Percentiles rank a stretch among this genome's conserved stretches.
Evolutionary conservation across 768 basidiomycete genomes (phyloP).

Genomic region (Pulveroboletus frians): DNA sequence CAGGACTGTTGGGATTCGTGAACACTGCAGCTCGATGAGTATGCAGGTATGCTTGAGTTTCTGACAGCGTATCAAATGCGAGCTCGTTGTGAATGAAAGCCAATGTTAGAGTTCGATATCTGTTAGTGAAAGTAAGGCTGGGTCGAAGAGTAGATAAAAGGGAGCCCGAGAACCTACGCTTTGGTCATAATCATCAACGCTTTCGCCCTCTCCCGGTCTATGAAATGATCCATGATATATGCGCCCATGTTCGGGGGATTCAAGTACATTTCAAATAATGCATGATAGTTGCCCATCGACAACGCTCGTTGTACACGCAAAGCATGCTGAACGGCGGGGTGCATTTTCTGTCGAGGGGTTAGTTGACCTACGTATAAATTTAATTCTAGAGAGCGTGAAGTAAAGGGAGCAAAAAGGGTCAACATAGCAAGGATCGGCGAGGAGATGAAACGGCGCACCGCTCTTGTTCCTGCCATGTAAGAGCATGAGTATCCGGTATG

Average conservation of each 20-base stretch:
- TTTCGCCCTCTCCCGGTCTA: constrained; percentile 81
- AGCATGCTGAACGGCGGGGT: constrained; percentile 80
- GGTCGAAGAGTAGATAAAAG: background rate
- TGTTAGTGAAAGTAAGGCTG: constrained; percentile 30
- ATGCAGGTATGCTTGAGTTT: constrained; percentile 63
- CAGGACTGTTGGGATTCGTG: constrained; percentile 56
- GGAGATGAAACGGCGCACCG: constrained; percentile 49
- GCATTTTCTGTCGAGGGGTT: constrained; percentile 83
- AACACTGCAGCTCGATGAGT: constrained; percentile 66
- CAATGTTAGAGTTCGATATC: constrained; percentile 79
- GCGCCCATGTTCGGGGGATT: constrained; percentile 94
- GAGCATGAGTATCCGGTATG: constrained; percentile 95
- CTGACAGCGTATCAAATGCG: constrained; percentile 67
- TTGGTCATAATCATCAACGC: constrained; percentile 88
- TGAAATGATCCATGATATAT: constrained; percentile 99
- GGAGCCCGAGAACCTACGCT: constrained; percentile 57
- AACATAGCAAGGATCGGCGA: constrained; percentile 1
- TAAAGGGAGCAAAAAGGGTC: background rate
- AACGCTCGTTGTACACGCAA: constrained; percentile 83
- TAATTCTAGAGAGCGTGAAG: constrained; percentile 55
- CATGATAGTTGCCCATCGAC: constrained; percentile 91
- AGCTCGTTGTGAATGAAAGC: constrained; percentile 75
- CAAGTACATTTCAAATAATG: constrained; percentile 79
- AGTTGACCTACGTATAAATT: constrained; percentile 97
- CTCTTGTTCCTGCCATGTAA: constrained; percentile 90